A percentile compares a stretch with the other conserved stretches of the same genome.
These are phyloP conservation scores for Eucalyptus regnans DNA, from an alignment of 345 rosid species.

Conservation along the genomic window DNA sequence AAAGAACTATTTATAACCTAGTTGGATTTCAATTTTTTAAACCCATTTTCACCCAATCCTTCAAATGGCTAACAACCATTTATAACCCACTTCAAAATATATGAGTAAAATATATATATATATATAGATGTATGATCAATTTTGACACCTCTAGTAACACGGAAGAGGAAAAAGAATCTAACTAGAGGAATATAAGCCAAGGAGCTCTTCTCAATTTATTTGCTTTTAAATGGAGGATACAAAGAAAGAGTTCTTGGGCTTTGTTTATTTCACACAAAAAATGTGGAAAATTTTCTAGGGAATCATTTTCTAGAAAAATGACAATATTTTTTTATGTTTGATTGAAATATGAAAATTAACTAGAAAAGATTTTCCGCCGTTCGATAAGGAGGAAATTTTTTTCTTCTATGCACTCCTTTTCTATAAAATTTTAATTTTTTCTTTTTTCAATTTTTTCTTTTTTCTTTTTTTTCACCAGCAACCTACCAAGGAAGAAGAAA, in stretches of 20 bases:
- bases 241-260: background rate
- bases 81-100: background rate
- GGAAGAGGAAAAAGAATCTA: background rate
- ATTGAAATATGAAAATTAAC: too few relatives aligned
- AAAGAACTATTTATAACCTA: too few relatives aligned
- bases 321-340: accelerated
- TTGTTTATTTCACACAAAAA: background rate
- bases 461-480: too few relatives aligned
- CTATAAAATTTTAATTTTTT: accelerated
- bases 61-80: too few relatives aligned
- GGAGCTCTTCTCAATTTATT: background rate
- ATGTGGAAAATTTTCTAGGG: too few relatives aligned
- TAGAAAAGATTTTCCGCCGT: accelerated
- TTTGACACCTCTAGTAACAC: background rate
- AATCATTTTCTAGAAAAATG: too few relatives aligned
- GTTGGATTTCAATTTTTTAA: background rate
- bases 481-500: too few relatives aligned
- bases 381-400: too few relatives aligned
- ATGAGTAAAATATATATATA: background rate
- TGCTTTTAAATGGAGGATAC: background rate
- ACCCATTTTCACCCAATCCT: background rate
- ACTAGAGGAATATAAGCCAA: background rate
- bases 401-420: too few relatives aligned
- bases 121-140: background rate
- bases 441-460: too few relatives aligned